Base-by-base conservation (phyloP, 805 yeast genomes). In the Wickerhamiella lipophila region DNA sequence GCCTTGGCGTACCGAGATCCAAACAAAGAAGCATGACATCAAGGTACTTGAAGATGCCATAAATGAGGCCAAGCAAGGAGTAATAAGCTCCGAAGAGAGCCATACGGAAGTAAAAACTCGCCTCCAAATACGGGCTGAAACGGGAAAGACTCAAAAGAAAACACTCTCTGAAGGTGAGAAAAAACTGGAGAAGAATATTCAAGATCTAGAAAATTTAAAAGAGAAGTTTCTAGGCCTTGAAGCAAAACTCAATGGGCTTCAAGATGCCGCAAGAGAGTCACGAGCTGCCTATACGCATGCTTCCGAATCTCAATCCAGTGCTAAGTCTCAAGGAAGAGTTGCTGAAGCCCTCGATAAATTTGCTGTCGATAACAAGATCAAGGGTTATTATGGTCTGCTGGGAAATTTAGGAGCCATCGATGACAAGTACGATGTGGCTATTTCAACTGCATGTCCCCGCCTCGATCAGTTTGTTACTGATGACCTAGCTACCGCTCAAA, bases 381-480 rank as follows among this genome's bases (percentile, higher is more conserved):
- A 68, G 6, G 98, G 97, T 0, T 84, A 89, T 56, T 73, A 84
- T 61, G 98, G 97, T 0, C 71, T 96, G 53, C 67, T 92, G 13
- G 99, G 98, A 15, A 94, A 86, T 56, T 68, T 92, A 41, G 99
- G 96, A n/a, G 73, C 75, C 1, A 92, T 92, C 54, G 95, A 86
- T 61, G 84, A 82, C 54, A 74, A 76, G 58, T 92, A 83, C 62
- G 97, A 94, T 64, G 76, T 87, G 47, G 98, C 98, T 0, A 78
- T 92, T 7, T 87, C 97, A 0, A 92, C 97, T 0, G 97, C 96
- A 0, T 86, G 92, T 55, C 87, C 94, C 1, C 79, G 88, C 7
- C 69, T 92, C 50, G 94, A 89, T 61, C 89, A 94, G 53, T 78
- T 87, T 72, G 97, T 92, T 15, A 97, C 92, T 2, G 96, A 87